These are phyloP conservation scores for Termitomyces sp. DNA, from an alignment of 768 basidiomycete genomes.

Conservation along the genomic window DNA sequence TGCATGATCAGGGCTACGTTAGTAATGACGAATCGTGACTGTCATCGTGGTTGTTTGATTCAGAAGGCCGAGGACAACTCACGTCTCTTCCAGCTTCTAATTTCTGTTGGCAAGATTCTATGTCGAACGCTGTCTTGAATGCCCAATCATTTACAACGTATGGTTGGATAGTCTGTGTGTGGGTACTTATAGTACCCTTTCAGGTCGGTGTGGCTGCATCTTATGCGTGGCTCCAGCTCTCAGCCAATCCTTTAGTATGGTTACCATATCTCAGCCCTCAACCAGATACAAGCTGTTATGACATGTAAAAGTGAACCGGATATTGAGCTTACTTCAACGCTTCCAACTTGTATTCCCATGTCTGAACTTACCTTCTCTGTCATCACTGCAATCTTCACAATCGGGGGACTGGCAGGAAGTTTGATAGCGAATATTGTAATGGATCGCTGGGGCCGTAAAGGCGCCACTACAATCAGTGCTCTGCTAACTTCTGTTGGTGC, in stretches of 20 bases:
- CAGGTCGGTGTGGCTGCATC: slow-evolving; percentile 24
- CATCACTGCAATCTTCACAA: slow-evolving; percentile 80
- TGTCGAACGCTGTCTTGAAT: slow-evolving; percentile 2
- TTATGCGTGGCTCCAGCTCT: background rate
- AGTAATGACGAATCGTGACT: background rate
- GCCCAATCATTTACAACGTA: slow-evolving; percentile 43
- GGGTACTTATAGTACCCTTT: slow-evolving; percentile 63
- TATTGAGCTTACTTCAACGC: slow-evolving; percentile 23
- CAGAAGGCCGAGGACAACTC: background rate
- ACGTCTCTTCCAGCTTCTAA: background rate
- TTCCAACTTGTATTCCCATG: slow-evolving; percentile 80
- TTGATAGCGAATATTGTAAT: slow-evolving; percentile 59
- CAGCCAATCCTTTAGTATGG: slow-evolving; percentile 52
- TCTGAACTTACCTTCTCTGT: slow-evolving; percentile 70
- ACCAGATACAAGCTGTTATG: slow-evolving; percentile 77
- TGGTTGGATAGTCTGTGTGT: slow-evolving; percentile 61
- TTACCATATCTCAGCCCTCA: slow-evolving; percentile 89
- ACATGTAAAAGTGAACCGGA: slow-evolving; percentile 48
- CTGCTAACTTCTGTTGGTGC: slow-evolving; percentile 52
- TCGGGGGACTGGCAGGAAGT: slow-evolving; percentile 83
- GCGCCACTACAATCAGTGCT: slow-evolving; percentile 57
- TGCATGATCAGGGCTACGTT: no score
- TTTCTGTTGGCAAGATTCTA: slow-evolving; percentile 1
- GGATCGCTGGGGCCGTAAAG: slow-evolving; percentile 67
- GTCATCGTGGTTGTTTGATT: background rate